Conservation (phyloP, 306 rosid genomes). For the Dalbergia cultrata region DNA sequence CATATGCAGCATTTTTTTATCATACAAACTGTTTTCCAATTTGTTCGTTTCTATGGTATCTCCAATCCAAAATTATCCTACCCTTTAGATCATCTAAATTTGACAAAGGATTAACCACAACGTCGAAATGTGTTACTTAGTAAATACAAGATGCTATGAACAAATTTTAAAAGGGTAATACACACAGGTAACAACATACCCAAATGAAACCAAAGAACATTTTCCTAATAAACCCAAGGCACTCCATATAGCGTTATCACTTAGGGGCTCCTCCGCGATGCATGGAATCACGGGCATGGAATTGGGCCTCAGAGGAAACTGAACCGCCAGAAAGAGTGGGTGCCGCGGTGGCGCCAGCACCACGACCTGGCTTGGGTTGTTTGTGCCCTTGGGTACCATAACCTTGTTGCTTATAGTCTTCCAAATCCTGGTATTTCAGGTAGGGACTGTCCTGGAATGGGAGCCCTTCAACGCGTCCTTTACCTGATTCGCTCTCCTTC, state of each 20-base stretch:
- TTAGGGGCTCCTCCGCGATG: constrained; percentile 55
- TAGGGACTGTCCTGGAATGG: constrained; percentile 81
- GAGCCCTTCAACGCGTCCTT: constrained; percentile 63
- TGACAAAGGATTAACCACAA: not conserved
- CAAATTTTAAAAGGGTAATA: not conserved
- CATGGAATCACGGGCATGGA: constrained; percentile 39
- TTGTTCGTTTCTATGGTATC: not conserved
- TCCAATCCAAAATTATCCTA: constrained; percentile 2
- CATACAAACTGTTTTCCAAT: too few relatives aligned
- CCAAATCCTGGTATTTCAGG: constrained; percentile 63
- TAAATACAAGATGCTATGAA: not conserved
- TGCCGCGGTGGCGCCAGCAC: constrained; percentile 77
- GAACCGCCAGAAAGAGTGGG: constrained; percentile 77
- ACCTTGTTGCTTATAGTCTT: constrained; percentile 79
- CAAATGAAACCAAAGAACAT: not conserved
- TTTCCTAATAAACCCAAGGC: not conserved
- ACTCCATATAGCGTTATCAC: not conserved
- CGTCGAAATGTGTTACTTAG: not conserved
- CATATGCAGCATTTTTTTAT: too few relatives aligned
- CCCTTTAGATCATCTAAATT: not conserved
- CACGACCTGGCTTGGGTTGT: constrained; percentile 69
- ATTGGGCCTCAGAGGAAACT: constrained; percentile 44
- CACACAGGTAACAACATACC: not conserved
- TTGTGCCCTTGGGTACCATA: constrained; percentile 86
- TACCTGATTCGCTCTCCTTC: constrained; percentile 8